These are phyloP conservation scores for Didymella keratinophila DNA, from an alignment of 2,329 filamentous ascomycete species.

Conservation along the genomic window DNA sequence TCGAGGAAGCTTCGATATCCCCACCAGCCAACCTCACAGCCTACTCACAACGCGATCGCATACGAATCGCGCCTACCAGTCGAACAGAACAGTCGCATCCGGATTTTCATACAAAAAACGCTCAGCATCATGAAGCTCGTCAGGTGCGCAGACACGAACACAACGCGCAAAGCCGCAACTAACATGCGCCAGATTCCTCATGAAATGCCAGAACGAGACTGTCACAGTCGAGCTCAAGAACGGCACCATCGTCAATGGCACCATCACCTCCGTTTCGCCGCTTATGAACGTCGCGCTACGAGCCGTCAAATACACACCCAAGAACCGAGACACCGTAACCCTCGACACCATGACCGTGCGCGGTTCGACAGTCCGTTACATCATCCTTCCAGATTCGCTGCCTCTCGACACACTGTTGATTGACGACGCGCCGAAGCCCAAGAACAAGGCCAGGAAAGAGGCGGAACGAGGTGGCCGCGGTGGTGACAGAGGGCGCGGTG, in stretches of 20 bases:
- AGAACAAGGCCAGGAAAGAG: conserved; percentile 99
- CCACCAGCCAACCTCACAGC: conserved; percentile 30
- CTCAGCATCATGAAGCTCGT: conserved; percentile 51
- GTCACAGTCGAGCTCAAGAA: conserved; percentile 99
- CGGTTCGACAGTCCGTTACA: conserved; percentile 94
- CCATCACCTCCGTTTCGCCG: conserved; percentile 93
- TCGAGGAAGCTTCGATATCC: conserved; percentile 28
- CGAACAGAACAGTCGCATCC: background rate
- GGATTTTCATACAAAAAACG: conserved; percentile 5
- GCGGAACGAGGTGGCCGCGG: conserved; percentile 62
- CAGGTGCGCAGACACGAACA: conserved; percentile 31
- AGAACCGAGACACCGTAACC: conserved; percentile 83
- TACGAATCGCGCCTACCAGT: conserved; percentile 4
- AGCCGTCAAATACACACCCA: conserved; percentile 94
- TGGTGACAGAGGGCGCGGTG: conserved; percentile 57
- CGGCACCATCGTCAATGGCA: conserved; percentile 96
- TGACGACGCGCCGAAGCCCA: conserved; percentile 96
- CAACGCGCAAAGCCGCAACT: conserved; percentile 23
- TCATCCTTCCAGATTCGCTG: conserved; percentile 93
- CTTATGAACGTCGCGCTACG: conserved; percentile 98
- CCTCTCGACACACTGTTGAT: conserved; percentile 94
- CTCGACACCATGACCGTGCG: conserved; percentile 97
- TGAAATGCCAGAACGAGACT: conserved; percentile 99
- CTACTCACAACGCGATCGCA: conserved; percentile 22
- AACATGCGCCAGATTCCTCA: conserved; percentile 76